phyloP scores from a whole-genome alignment of 306 rosid genomes.

The Delonix regia region DNA sequence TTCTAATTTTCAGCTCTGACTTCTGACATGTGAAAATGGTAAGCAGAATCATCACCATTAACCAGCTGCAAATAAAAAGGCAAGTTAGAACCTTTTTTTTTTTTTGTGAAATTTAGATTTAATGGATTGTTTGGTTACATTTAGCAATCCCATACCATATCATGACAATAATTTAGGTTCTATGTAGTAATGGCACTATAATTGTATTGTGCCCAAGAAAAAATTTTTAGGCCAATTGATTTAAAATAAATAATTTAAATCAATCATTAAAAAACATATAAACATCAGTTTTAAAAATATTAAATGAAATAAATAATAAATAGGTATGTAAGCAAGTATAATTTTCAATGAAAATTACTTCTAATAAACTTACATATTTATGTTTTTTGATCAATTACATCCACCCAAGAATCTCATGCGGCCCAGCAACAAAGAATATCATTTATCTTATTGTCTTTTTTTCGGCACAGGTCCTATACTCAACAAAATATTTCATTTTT shows the following conservation, averaged over 20 bases:
- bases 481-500: too few species aligned
- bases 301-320: too few species aligned
- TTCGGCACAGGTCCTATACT: not conserved
- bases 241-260: too few species aligned
- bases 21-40: not conserved
- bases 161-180: slow-evolving; percentile 12
- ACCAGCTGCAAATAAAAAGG: not conserved
- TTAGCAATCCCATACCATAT: not conserved
- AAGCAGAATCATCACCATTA: not conserved
- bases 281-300: too few species aligned
- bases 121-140: slow-evolving; percentile 10
- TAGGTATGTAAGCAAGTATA: too few species aligned
- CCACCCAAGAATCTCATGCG: not conserved
- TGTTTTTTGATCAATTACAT: not conserved
- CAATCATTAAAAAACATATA: too few species aligned
- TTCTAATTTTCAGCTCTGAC: slow-evolving; percentile 5
- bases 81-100: not conserved
- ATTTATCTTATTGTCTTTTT: too few species aligned
- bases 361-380: not conserved
- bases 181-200: not conserved
- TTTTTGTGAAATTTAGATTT: not conserved
- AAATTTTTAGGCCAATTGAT: too few species aligned
- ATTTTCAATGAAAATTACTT: not conserved
- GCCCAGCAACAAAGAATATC: not conserved
- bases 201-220: not conserved